Evolutionary conservation across 805 yeast genomes (phyloP), one percentile per base, ranked within the genome.

Genomic region (Zygotorulaspora chibaensis): DNA sequence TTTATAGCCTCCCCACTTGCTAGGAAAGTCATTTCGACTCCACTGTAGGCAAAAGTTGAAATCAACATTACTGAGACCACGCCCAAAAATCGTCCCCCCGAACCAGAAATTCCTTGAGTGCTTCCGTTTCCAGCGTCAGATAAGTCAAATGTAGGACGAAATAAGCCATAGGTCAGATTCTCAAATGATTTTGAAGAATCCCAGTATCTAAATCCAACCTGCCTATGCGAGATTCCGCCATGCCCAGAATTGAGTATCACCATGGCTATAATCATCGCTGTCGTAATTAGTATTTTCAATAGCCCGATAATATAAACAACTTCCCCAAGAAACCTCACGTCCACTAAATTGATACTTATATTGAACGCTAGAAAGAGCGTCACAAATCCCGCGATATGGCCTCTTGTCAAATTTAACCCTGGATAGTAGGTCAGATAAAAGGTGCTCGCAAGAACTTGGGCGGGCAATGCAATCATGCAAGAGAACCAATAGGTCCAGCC

Each of bases 1-100:
- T 84, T 82, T 49, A 82, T 72, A n/a, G 90, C 85, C 62, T 87
- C 96, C 62, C 90, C 86, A 6, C 91, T 88, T 2, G 93, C 91
- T 44, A 86, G 79, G 52, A 86, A 80, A 10, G 87, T 90, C 61
- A 83, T 80, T 54, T 87, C 95, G 1, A 89, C 84, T 0, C 95
- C 95, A 40, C 84, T 79, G 57, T 82, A 87, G 0, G 95, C 84
- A 62, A 83, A 87, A 0, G 87, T 72, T 0, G 89, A 81, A 16
- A 81, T 78, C 38, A 80, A 65, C 8, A 81, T 67, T 1, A 88
- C 87, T 1, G 80, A 75, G 29, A 83, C 45, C 8, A 84, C 62
- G 6, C 85, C 79, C 38, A 83, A 65, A 42, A 85, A 73, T 35
- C 85, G 61, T 0, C 91, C 93, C 39, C 63, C 58, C 25, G 71